phyloP scores from a whole-genome alignment of 805 yeast genomes.

The Saturnispora sekii region DNA sequence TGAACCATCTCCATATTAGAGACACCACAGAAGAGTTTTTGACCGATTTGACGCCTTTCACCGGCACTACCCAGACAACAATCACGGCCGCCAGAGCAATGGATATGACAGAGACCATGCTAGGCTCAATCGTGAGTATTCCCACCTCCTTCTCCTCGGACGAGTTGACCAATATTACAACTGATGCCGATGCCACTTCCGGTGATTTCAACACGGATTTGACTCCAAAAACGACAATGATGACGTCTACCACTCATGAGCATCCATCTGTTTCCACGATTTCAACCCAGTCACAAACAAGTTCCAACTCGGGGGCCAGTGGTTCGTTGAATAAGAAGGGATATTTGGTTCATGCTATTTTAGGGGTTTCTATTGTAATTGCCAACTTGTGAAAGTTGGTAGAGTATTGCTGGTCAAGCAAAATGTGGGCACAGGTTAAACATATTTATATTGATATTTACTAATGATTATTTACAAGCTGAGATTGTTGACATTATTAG shows the following conservation, averaged over 20 bases:
- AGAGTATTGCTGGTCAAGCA: too few species aligned
- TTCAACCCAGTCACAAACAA: background rate
- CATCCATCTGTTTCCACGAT: background rate
- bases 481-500: too few species aligned
- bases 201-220: background rate
- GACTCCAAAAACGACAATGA: background rate
- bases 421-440: too few species aligned
- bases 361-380: background rate
- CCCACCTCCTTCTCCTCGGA: background rate
- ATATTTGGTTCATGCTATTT: background rate
- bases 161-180: background rate
- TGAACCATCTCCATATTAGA: background rate
- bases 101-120: background rate
- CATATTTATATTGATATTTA: too few species aligned
- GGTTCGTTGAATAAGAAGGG: background rate
- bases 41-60: conserved; percentile 9
- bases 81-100: background rate
- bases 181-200: background rate
- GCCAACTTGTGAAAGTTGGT: background rate
- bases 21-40: conserved; percentile 6
- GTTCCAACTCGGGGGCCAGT: background rate
- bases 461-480: too few species aligned
- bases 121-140: background rate
- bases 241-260: too few species aligned
- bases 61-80: conserved; percentile 2